Evolutionary conservation across 768 basidiomycete species (phyloP).

Genomic region (Termitomyces titanicus): DNA sequence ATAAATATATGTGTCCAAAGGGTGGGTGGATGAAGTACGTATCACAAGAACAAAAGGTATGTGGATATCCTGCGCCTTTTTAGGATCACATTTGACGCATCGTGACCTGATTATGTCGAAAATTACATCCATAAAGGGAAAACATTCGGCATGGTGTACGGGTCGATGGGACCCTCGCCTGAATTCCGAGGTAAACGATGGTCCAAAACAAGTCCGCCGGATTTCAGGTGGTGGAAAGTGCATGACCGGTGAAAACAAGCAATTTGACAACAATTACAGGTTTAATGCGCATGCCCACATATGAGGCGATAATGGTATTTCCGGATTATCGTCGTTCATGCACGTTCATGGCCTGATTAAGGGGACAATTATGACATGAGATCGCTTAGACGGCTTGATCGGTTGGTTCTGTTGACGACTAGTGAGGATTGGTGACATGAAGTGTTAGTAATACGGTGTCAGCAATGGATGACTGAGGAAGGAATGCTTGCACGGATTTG

Average conservation of each 20-base stretch:
- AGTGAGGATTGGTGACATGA: not conserved
- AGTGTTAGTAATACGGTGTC: not conserved
- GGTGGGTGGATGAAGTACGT: not conserved
- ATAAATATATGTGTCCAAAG: not conserved
- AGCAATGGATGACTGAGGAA: conserved; percentile 12
- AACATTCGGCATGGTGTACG: not conserved
- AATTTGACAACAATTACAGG: conserved; percentile 1
- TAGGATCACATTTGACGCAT: not conserved
- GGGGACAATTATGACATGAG: conserved; percentile 3
- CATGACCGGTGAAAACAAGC: not conserved
- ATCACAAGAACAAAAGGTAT: not conserved
- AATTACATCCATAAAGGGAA: not conserved
- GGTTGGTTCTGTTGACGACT: not conserved
- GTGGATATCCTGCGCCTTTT: not conserved
- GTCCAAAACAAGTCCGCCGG: conserved; percentile 3
- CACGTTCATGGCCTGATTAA: conserved; percentile 3
- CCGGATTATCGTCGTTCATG: conserved; percentile 5
- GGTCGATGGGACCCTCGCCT: not conserved
- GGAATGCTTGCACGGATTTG: not conserved
- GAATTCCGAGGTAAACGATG: conserved; percentile 10
- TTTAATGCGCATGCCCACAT: not conserved
- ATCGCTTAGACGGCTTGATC: too few relatives aligned
- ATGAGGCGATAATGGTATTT: not conserved
- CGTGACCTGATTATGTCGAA: not conserved
- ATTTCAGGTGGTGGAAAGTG: not conserved